Percentiles rank a stretch among this genome's conserved stretches.
Evolutionary conservation across 1,139 yeast genomes (phyloP).

Genomic region (Geotrichum europaeum): DNA sequence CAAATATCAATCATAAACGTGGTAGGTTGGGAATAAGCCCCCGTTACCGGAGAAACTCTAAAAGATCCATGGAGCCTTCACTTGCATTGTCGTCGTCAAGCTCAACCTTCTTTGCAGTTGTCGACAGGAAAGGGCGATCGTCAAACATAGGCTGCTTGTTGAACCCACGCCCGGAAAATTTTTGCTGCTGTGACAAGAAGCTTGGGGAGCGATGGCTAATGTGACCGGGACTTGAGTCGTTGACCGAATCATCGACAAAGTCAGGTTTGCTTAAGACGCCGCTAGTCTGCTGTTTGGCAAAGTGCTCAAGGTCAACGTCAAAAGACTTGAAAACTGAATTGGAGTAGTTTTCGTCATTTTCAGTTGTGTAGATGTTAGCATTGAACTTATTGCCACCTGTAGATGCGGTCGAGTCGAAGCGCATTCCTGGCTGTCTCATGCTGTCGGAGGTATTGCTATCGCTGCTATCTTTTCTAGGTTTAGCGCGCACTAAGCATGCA

Average conservation of each 20-base stretch:
- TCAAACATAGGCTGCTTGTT: not conserved
- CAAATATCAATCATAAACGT: not conserved
- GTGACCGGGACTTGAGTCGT: too few relatives aligned
- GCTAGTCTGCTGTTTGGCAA: constrained; percentile 6
- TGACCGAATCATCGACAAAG: not conserved
- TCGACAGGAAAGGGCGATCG: constrained; percentile 8
- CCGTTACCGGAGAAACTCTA: constrained; percentile 21
- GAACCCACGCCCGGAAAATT: not conserved
- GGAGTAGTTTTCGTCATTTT: not conserved
- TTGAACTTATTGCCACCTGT: not conserved
- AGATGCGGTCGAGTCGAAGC: not conserved
- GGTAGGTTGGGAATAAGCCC: not conserved
- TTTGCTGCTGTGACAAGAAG: not conserved
- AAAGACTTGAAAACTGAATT: not conserved
- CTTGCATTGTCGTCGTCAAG: constrained; percentile 17
- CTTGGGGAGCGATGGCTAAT: not conserved
- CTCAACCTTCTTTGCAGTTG: constrained; percentile 16
- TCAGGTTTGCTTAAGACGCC: not conserved
- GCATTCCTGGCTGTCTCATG: not conserved
- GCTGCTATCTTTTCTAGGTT: not conserved
- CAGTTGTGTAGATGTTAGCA: not conserved
- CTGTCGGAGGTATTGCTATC: not conserved
- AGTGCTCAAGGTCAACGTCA: constrained; percentile 12
- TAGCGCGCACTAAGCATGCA: not conserved
- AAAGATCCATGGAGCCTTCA: constrained; percentile 19